Evolutionary conservation across 1,284 basidiomycete species (phyloP), one percentile per base, ranked within the genome.

Genomic region (Cutaneotrichosporon arboriforme): DNA sequence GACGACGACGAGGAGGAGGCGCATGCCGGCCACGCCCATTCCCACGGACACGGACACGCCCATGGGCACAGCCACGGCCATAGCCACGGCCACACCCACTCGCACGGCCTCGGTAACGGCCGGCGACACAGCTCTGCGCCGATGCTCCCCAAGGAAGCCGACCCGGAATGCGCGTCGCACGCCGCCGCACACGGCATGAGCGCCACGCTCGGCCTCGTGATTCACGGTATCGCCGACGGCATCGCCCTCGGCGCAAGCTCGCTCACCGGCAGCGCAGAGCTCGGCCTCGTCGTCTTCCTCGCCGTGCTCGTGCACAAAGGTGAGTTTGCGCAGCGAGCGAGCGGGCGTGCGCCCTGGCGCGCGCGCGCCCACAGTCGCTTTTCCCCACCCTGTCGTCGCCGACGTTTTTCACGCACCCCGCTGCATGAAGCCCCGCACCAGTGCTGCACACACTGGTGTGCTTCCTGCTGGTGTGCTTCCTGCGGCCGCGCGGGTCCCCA

Each of bases 241-340:
- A 83, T 94, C 52, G 90, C 90, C 1, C 76, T 97, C 43, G 92
- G 91, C 23, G 87, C 90, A 4, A 77, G 77, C 40, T 70, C 75
- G 22, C 58, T 74, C 26, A 64, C 60, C 14, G 64, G 63, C 4
- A 68, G 61, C 14, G 60, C 66, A 1, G 68, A 72, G 39, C 67
- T 93, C 31, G 87, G 89, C 2, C 65, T 90, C 12, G 78, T 94
- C 39, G 86, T 96, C 1, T 94, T 96, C 69, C 67, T 93, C 26
- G 91, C 92, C 2, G 81, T 96, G 33, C 80, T 90, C 40, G 78
- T 94, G 9, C 91, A 96, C 74, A 96, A 94, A 81, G 87, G 89
- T 85, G 58, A 35, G 77, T 67, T 13, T 1, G 4, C 13, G 13
- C 39, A 21, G 7, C 8, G 15, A 18, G 36, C 15, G 15, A 3